phyloP scores from a whole-genome alignment of 2,329 filamentous ascomycete species.

The Cadophora sp. region DNA sequence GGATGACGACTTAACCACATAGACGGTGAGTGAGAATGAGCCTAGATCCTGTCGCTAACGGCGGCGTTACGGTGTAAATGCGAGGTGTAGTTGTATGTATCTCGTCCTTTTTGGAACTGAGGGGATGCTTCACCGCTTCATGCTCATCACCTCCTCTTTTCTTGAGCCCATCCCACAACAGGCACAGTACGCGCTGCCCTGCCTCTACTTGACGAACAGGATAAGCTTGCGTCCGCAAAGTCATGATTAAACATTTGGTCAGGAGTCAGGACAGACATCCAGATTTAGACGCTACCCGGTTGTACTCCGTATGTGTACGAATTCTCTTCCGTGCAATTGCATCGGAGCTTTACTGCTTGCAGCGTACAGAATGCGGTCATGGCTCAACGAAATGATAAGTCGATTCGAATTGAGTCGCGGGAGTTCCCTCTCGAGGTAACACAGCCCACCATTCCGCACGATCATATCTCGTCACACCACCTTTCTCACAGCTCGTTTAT shows the following conservation, averaged over 20 bases:
- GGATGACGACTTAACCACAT: not conserved
- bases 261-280: not conserved
- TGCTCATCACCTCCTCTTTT: not conserved
- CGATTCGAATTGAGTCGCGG: not conserved
- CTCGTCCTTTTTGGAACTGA: constrained; percentile 3
- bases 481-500: constrained; percentile 4
- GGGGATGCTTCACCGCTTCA: not conserved
- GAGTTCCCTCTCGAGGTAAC: not conserved
- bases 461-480: constrained; percentile 8
- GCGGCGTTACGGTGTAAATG: not conserved
- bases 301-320: not conserved
- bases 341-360: not conserved
- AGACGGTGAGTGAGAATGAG: constrained; percentile 7
- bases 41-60: constrained; percentile 4
- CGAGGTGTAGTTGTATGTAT: not conserved
- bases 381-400: not conserved
- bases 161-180: not conserved
- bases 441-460: not conserved
- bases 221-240: not conserved
- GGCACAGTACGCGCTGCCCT: not conserved
- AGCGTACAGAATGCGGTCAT: not conserved
- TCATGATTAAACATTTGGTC: not conserved
- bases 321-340: not conserved
- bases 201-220: not conserved
- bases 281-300: not conserved